Evolutionary conservation across 2,329 filamentous ascomycete species (phyloP), one percentile per base, ranked within the genome.

Genomic region (Talaromyces sp.): DNA sequence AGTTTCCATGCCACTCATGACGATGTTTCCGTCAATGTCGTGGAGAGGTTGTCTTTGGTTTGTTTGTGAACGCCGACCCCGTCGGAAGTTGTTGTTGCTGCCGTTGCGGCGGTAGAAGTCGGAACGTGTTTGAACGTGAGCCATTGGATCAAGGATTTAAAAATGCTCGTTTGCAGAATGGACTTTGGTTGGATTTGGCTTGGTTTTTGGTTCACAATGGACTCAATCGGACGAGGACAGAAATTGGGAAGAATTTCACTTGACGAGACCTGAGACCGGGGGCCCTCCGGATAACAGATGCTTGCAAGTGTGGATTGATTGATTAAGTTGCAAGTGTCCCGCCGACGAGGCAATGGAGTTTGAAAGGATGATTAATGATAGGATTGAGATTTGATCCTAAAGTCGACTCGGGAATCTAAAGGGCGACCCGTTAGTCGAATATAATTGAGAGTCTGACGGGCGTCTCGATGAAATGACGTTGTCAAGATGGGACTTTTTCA

Each of bases 251-350:
- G 23, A 39, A 33, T 5, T 54, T 25, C 40, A 33, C 9, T 55
- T 55, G 31, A 42, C 23, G 18, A 44, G 33, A 42, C 54, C 46
- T 40, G 58, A 60, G 37, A 31, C 58, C 58, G 35, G 46, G 58
- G 58, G 58, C 58, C 58, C 58, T 60, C 58, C 58, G 58, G 46
- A 54, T 28, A 60, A 60, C 58, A 60, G 58, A 60, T 52, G 48
- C 35, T 60, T 55, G 58, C 58, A 60, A 31, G 23, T 54, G 33
- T 40, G 16, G 33, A 37, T 56, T 39, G 54, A 40, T 56, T 39
- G 54, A 37, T 42, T 60, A 46, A 54, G 23, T 42, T 54, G 58
- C 58, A 60, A 60, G 57, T 46, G 58, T 60, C 58, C 58, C 31
- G 46, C 46, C 58, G 58, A 60, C 42, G 35, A 40, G 35, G 54